Percentiles rank a stretch among this genome's conserved stretches.
phyloP scores from a whole-genome alignment of 2,329 filamentous ascomycete species.

The Botrytis aclada region DNA sequence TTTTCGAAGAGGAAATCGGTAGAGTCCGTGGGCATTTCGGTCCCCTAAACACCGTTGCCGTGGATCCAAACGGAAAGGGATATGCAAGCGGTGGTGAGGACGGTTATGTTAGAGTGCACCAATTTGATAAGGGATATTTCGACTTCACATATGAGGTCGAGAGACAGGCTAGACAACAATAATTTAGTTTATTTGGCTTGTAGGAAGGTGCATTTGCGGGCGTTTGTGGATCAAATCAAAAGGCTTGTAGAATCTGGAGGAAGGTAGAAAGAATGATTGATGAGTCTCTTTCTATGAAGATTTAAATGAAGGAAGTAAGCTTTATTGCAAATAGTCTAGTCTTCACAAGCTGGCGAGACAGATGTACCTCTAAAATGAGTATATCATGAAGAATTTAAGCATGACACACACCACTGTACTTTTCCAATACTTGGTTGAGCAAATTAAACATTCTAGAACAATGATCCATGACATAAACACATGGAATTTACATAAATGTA shows the following conservation, averaged over 20 bases:
- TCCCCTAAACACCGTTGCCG: slow-evolving; percentile 81
- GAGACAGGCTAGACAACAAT: slow-evolving; percentile 57
- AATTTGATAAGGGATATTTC: slow-evolving; percentile 98
- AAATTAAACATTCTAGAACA: not conserved
- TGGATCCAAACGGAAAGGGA: slow-evolving; percentile 83
- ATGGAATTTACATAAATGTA: not conserved
- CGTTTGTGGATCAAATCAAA: slow-evolving; percentile 29
- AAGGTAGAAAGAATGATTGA: slow-evolving; percentile 5
- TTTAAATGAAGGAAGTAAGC: not conserved
- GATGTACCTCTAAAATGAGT: slow-evolving; percentile 8
- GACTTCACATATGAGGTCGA: slow-evolving; percentile 99
- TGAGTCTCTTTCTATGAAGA: slow-evolving; percentile 12
- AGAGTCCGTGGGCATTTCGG: slow-evolving; percentile 97
- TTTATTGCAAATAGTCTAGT: not conserved
- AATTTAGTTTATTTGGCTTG: slow-evolving; percentile 29
- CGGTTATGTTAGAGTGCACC: slow-evolving; percentile 95
- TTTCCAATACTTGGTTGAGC: not conserved
- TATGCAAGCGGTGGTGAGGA: slow-evolving; percentile 97
- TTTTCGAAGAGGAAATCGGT: slow-evolving; percentile 98
- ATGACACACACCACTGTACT: not conserved
- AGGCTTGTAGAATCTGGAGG: slow-evolving; percentile 18
- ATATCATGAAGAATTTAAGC: slow-evolving; percentile 1
- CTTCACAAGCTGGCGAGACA: not conserved
- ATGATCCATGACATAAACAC: not conserved
- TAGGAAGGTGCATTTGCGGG: slow-evolving; percentile 33